Conservation (phyloP, 2,329 filamentous ascomycete genomes). For the Trichoderma koningii region DNA sequence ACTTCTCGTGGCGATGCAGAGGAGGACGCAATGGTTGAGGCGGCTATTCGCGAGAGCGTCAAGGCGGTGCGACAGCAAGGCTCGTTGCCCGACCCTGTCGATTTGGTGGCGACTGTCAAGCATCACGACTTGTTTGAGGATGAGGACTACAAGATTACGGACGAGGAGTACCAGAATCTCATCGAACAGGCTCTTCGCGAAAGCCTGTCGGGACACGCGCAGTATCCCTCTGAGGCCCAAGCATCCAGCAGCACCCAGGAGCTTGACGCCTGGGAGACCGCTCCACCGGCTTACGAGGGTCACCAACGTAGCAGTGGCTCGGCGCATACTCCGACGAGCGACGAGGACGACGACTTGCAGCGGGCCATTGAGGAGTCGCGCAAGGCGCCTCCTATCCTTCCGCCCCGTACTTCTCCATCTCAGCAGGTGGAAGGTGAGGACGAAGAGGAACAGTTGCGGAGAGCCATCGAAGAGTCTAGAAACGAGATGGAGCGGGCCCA, state of each 20-base stretch:
- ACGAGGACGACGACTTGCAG: constrained; percentile 44
- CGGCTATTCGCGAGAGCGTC: constrained; percentile 73
- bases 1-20: constrained; percentile 69
- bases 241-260: constrained; percentile 31
- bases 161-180: constrained; percentile 59
- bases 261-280: constrained; percentile 26
- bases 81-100: constrained; percentile 34
- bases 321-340: constrained; percentile 36
- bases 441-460: constrained; percentile 39
- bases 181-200: constrained; percentile 59
- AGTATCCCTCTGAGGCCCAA: constrained; percentile 28
- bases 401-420: constrained; percentile 18
- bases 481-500: constrained; percentile 47
- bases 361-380: constrained; percentile 47
- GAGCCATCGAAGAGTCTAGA: constrained; percentile 49
- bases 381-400: constrained; percentile 32
- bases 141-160: constrained; percentile 51
- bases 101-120: constrained; percentile 30
- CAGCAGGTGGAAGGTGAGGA: constrained; percentile 43
- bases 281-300: not conserved
- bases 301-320: not conserved
- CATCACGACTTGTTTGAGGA: constrained; percentile 42
- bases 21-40: constrained; percentile 72
- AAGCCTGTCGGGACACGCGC: constrained; percentile 44
- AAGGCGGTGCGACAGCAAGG: constrained; percentile 50